phyloP scores from a whole-genome alignment of 2,329 filamentous ascomycete species.

The Endothia cerciana region DNA sequence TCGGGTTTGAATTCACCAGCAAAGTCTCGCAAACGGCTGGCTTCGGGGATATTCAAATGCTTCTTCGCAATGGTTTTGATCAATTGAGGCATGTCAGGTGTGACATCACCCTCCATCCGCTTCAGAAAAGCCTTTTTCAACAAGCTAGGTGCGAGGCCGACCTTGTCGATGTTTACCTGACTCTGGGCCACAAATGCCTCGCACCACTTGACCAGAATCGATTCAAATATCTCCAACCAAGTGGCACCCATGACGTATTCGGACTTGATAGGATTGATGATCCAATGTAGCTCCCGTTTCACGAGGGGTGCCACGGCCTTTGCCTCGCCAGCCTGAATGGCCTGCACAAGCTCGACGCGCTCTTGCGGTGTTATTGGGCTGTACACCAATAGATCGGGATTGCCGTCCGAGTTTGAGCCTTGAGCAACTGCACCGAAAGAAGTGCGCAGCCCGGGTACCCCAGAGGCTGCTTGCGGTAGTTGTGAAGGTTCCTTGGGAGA shows the following conservation, averaged over 20 bases:
- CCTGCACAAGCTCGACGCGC: constrained; percentile 16
- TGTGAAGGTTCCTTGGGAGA: not conserved
- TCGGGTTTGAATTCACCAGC: constrained; percentile 13
- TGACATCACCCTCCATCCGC: not conserved
- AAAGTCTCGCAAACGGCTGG: constrained; percentile 13
- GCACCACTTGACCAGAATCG: constrained; percentile 24
- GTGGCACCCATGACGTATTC: constrained; percentile 22
- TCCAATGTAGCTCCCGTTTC: constrained; percentile 12
- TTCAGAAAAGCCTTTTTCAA: constrained; percentile 6
- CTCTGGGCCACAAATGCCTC: constrained; percentile 21
- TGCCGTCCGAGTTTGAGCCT: not conserved
- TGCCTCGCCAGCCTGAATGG: constrained; percentile 8
- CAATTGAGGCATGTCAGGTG: constrained; percentile 3
- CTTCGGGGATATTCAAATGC: constrained; percentile 13
- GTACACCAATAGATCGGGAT: constrained; percentile 1
- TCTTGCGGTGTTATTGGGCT: constrained; percentile 15
- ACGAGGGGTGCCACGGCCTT: not conserved
- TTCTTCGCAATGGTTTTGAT: not conserved
- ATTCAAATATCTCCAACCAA: constrained; percentile 25
- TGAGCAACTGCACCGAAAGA: constrained; percentile 22
- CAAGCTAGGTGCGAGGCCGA: constrained; percentile 18
- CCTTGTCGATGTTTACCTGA: constrained; percentile 13
- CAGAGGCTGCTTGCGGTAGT: constrained; percentile 29
- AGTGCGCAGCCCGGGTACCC: constrained; percentile 32
- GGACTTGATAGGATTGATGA: constrained; percentile 15